A percentile compares a stretch with the other conserved stretches of the same genome.
phyloP scores from a whole-genome alignment of 2,329 filamentous ascomycete genomes.

The Cladophialophora exuberans region DNA sequence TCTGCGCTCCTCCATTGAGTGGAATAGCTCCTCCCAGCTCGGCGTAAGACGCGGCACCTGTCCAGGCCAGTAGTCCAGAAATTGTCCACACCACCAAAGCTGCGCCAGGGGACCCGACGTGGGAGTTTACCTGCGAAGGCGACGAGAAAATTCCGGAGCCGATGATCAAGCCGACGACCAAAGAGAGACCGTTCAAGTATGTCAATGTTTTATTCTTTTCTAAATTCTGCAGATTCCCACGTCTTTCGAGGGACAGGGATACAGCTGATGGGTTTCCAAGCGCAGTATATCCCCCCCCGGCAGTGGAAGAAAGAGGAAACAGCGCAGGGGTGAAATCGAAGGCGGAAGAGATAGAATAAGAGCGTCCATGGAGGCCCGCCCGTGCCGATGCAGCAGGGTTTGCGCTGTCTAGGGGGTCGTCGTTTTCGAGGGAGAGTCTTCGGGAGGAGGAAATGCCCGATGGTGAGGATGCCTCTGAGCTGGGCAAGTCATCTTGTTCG shows the following conservation, averaged over 20 bases:
- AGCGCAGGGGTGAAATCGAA: conserved; percentile 95
- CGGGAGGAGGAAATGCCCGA: conserved; percentile 93
- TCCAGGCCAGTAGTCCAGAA: conserved; percentile 93
- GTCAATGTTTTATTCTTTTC: conserved; percentile 97
- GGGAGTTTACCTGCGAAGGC: conserved; percentile 87
- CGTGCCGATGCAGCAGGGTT: conserved; percentile 54
- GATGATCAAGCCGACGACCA: conserved; percentile 92
- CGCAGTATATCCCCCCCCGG: conserved; percentile 77
- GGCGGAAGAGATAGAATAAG: conserved; percentile 87
- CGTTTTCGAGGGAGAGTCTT: conserved; percentile 82
- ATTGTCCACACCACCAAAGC: conserved; percentile 89
- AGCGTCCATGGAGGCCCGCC: conserved; percentile 61
- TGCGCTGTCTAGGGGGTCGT: conserved; percentile 69
- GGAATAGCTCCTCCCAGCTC: conserved; percentile 95
- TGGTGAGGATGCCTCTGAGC: conserved; percentile 71
- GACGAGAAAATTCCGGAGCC: conserved; percentile 96
- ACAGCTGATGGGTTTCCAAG: conserved; percentile 73
- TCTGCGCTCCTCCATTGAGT: conserved; percentile 89
- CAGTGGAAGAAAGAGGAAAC: conserved; percentile 85
- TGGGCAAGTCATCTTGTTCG: conserved; percentile 60
- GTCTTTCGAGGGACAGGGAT: conserved; percentile 45
- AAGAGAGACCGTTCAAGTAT: conserved; percentile 86
- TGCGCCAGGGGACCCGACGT: conserved; percentile 88
- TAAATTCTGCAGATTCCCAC: conserved; percentile 71
- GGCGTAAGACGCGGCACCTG: conserved; percentile 90